Conservation (phyloP, 352 stramenopile genomes). For the Thalassiosira mediterranea region DNA sequence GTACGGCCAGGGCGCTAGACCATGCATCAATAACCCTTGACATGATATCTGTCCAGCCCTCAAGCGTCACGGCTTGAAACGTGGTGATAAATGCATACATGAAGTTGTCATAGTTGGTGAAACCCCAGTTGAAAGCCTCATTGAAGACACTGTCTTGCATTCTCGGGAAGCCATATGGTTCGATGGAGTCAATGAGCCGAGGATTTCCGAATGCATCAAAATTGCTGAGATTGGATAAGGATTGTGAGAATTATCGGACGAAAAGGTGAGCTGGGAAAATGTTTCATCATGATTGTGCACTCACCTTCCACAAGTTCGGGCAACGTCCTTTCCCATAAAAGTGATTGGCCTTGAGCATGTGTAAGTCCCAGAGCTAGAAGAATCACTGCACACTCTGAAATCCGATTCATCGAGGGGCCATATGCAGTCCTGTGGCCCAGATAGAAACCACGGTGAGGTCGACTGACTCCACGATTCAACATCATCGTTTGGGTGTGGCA, state of each 20-base stretch:
- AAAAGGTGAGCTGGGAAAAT: too few species aligned
- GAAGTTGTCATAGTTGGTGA: constrained; percentile 93
- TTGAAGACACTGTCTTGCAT: constrained; percentile 75
- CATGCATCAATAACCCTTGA: constrained; percentile 85
- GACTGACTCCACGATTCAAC: constrained; percentile 27
- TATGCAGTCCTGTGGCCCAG: constrained; percentile 86
- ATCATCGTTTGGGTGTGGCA: constrained; percentile 45
- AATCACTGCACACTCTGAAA: constrained; percentile 80
- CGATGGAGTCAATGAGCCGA: constrained; percentile 55
- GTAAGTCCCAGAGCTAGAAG: constrained; percentile 27
- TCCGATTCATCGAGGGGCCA: constrained; percentile 90
- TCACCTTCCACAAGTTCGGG: constrained; percentile 23
- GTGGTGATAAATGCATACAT: constrained; percentile 89
- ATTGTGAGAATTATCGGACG: too few species aligned
- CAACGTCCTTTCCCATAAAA: constrained; percentile 20
- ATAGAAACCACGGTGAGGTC: constrained; percentile 40
- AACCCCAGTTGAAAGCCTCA: constrained; percentile 87
- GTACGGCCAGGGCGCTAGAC: constrained; percentile 62
- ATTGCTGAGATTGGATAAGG: constrained; percentile 46
- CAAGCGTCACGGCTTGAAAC: constrained; percentile 92
- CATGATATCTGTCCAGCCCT: constrained; percentile 93
- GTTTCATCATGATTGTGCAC: too few species aligned
- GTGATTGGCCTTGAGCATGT: constrained; percentile 18
- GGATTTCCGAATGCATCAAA: constrained; percentile 76
- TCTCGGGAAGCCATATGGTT: constrained; percentile 50